A percentile compares a stretch with the other conserved stretches of the same genome.
These are phyloP conservation scores for Seminavis robusta DNA, from an alignment of 108 stramenopile species.

Conservation along the genomic window DNA sequence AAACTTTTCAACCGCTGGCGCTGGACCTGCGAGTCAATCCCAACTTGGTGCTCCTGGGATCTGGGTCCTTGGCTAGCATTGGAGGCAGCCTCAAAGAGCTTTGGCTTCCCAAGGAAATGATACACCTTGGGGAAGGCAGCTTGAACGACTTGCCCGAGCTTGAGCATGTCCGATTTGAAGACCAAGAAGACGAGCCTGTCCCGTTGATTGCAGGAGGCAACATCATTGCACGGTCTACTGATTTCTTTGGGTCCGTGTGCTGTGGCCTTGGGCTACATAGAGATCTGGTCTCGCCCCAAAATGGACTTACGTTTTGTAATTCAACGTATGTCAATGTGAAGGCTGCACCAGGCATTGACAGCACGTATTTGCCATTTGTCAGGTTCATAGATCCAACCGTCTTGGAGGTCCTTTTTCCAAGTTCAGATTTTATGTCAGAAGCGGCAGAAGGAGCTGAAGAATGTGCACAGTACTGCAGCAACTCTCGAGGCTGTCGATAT, in stretches of 20 bases:
- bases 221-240: too few relatives aligned
- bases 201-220: too few relatives aligned
- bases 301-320: too few relatives aligned
- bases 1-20: constrained; percentile 3
- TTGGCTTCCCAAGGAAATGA: neutral
- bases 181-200: too few relatives aligned
- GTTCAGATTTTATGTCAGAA: constrained; percentile 18
- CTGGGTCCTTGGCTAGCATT: neutral
- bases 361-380: constrained; percentile 10
- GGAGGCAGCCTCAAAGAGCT: constrained; percentile 1
- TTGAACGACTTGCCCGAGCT: too few relatives aligned
- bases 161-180: too few relatives aligned
- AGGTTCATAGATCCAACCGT: neutral
- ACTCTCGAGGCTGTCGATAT: constrained; percentile 5
- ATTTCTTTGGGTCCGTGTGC: too few relatives aligned
- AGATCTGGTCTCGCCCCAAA: too few relatives aligned
- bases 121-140: too few relatives aligned
- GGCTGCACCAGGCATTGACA: constrained; percentile 14
- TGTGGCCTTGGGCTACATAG: too few relatives aligned
- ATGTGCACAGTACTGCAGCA: too few relatives aligned
- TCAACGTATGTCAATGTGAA: too few relatives aligned
- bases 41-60: constrained; percentile 5
- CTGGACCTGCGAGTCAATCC: constrained; percentile 17
- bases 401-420: neutral
- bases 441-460: constrained; percentile 16